Evolutionary conservation across 306 rosid genomes (phyloP), one percentile per base, ranked within the genome.

Genomic region (Dryas octopetala): DNA sequence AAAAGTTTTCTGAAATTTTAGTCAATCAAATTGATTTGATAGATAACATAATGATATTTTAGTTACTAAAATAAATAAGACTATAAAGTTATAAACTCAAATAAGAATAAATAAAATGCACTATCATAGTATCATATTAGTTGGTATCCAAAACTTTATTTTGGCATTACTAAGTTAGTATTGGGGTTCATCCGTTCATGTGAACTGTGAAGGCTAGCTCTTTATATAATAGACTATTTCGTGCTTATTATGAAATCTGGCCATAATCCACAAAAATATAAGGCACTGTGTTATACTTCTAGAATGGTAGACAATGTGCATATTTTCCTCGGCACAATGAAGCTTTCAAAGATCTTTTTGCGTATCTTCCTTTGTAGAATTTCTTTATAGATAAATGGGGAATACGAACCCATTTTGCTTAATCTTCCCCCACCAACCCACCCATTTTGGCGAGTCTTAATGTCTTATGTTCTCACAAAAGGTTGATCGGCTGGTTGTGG

Each of bases 271-370:
- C 71, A 19, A 2, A 40, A 53, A n/a, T 10, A 9, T 16, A 50
- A 50, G 43, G 47, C 28, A 68, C 2, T 19, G 14, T 3, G 51
- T 3, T 53, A 40, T 38, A 40, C 74, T 8, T 70, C 40, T 16
- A 66, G 12, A 47, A 66, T 38, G 46, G 5, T 5, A 47, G 19
- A 43, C 28, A 47, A 64, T 64, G 69, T 64, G 7, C 3, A 64
- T 44, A 64, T 64, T 64, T 64, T 64, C 32, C 52, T 28, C 69
- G 38, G 43, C 4, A 66, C 40, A 28, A 6, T 50, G 73, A n/a
- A 43, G 28, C 44, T 26, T 28, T 12, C 3, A 32, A 58, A 10
- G 9, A 26, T 15, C 38, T 13, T 40, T 38, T 47, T 13, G 23
- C 23, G 23, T 23, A 23, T 3, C 6, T 61, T 61, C 66, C 4